Conservation (phyloP, 768 basidiomycete genomes). For the Tremella mesenterica region DNA sequence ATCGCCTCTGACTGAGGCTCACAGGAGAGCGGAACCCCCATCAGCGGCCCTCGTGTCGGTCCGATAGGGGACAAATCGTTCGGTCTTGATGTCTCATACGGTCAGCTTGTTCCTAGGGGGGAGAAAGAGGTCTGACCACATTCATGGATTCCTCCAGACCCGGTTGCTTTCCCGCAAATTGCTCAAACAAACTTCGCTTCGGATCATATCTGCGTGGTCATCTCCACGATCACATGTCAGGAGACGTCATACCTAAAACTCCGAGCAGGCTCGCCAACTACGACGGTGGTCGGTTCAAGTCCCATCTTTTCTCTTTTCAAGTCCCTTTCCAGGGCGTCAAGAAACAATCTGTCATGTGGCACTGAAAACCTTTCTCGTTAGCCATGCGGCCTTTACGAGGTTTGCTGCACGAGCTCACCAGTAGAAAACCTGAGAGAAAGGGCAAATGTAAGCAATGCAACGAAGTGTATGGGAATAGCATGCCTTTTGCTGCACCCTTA, state of each 20-base stretch:
- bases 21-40: no score
- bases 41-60: no score
- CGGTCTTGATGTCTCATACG: no score
- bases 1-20: no score
- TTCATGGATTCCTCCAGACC: slow-evolving; percentile 16
- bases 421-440: slow-evolving; percentile 71
- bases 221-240: neutral
- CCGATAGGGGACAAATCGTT: no score
- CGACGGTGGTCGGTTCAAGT: slow-evolving; percentile 68
- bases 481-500: slow-evolving; percentile 29
- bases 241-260: slow-evolving; percentile 55
- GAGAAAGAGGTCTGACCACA: no score
- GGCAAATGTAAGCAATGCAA: neutral
- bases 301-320: slow-evolving; percentile 92
- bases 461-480: neutral
- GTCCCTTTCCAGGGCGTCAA: slow-evolving; percentile 92
- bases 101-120: no score
- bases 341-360: slow-evolving; percentile 90
- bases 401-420: slow-evolving; percentile 54
- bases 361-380: slow-evolving; percentile 73
- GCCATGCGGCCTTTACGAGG: neutral
- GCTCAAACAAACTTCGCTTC: slow-evolving; percentile 75
- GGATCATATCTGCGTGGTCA: slow-evolving; percentile 56
- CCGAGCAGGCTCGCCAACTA: slow-evolving; percentile 69
- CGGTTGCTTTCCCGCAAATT: slow-evolving; percentile 53